Percentiles rank a stretch among this genome's conserved stretches.
These are phyloP conservation scores for Wickerhamiella shivajii DNA, from an alignment of 805 yeast species.

Conservation along the genomic window DNA sequence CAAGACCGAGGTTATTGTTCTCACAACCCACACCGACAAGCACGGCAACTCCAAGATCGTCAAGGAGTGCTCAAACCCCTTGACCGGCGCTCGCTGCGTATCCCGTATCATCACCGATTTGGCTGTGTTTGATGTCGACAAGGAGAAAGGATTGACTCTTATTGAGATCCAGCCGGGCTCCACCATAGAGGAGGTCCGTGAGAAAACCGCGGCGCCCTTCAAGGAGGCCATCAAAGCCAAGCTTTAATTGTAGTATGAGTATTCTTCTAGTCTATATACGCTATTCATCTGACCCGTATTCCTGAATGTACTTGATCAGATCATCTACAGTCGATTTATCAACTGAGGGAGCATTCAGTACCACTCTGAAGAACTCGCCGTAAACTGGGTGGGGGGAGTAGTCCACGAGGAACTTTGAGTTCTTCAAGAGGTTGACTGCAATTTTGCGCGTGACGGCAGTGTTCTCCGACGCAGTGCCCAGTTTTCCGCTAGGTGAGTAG, in stretches of 20 bases:
- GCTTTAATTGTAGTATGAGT: too few relatives aligned
- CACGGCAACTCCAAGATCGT: conserved; percentile 35
- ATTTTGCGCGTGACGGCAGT: conserved; percentile 47
- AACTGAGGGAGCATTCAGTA: conserved; percentile 57
- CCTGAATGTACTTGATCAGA: conserved; percentile 28
- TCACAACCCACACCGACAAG: conserved; percentile 36
- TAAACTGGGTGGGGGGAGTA: conserved; percentile 51
- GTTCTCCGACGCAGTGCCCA: conserved; percentile 26
- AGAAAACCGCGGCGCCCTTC: conserved; percentile 31
- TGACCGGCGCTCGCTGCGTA: conserved; percentile 35
- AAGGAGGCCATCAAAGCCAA: too few relatives aligned
- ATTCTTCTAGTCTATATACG: neutral
- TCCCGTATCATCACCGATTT: conserved; percentile 32
- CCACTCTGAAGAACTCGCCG: conserved; percentile 78
- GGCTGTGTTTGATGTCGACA: conserved; percentile 35
- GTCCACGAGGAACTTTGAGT: conserved; percentile 61
- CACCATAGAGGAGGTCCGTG: conserved; percentile 28
- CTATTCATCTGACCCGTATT: neutral
- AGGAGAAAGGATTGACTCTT: conserved; percentile 27
- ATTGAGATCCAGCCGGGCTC: conserved; percentile 31
- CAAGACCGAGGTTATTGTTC: conserved; percentile 32
- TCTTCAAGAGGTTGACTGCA: conserved; percentile 41
- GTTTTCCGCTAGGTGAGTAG: conserved; percentile 34
- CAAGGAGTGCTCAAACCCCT: conserved; percentile 31
- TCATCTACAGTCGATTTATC: conserved; percentile 32